Evolutionary conservation across 192 early-diverging fungal species (phyloP).

Genomic region (Cladochytrium replicatum): DNA sequence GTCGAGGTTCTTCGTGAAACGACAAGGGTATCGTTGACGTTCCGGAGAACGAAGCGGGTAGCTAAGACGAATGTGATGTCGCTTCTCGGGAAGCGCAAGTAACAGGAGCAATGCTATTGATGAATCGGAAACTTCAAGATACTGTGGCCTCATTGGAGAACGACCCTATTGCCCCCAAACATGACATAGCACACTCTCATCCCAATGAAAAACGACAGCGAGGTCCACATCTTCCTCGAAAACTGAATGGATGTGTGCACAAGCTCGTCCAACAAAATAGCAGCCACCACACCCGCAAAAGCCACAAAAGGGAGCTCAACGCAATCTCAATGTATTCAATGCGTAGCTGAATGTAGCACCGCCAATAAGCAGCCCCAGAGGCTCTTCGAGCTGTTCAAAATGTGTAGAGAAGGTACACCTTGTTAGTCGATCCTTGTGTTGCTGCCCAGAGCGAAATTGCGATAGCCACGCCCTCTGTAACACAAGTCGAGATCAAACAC

Average conservation of each 20-base stretch:
- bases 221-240: slow-evolving; percentile 28
- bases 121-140: no score
- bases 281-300: slow-evolving; percentile 45
- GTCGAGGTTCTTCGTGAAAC: neutral
- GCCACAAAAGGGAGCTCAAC: slow-evolving; percentile 32
- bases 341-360: slow-evolving; percentile 21
- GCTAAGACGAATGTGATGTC: slow-evolving; percentile 11
- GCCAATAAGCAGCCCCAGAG: slow-evolving; percentile 31
- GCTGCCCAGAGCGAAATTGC: slow-evolving; percentile 44
- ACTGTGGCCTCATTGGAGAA: no score
- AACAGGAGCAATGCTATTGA: no score
- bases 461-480: slow-evolving; percentile 44
- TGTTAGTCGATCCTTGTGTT: slow-evolving; percentile 14
- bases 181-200: slow-evolving; percentile 37
- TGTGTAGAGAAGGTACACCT: slow-evolving; percentile 37
- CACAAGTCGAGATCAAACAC: neutral
- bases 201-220: slow-evolving; percentile 30
- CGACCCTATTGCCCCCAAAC: slow-evolving; percentile 27
- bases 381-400: slow-evolving; percentile 39
- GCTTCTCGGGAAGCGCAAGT: no score
- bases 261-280: slow-evolving; percentile 44
- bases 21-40: slow-evolving; percentile 28
- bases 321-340: neutral
- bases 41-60: slow-evolving; percentile 19
- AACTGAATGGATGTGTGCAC: slow-evolving; percentile 37